These are phyloP conservation scores for Dryas integrifolia DNA, from an alignment of 331 rosid genomes.

Conservation along the genomic window DNA sequence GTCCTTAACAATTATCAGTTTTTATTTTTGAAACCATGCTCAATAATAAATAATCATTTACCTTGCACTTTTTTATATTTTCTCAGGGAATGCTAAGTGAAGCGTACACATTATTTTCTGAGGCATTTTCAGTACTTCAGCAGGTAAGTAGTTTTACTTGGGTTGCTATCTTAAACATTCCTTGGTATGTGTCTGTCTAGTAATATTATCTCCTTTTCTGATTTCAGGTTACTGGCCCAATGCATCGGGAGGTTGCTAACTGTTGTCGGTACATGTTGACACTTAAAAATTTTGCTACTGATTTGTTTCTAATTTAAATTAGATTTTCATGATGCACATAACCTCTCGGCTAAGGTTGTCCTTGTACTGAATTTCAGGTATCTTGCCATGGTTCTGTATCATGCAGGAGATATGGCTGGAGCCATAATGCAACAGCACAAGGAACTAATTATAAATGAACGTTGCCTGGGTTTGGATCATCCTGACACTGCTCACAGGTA, in stretches of 20 bases:
- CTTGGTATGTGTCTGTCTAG: background rate
- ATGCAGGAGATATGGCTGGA: slow-evolving; percentile 98
- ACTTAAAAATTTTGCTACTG: background rate
- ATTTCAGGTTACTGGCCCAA: slow-evolving; percentile 92
- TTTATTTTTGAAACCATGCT: background rate
- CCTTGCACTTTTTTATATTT: background rate
- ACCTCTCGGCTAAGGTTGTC: background rate
- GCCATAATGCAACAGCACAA: slow-evolving; percentile 97
- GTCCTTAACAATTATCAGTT: background rate
- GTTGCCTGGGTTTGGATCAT: slow-evolving; percentile 94
- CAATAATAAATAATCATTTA: background rate
- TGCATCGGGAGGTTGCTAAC: slow-evolving; percentile 99
- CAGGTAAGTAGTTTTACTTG: slow-evolving; percentile 56
- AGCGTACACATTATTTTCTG: slow-evolving; percentile 89
- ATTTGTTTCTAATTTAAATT: slow-evolving; percentile 21
- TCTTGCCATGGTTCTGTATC: slow-evolving; percentile 98
- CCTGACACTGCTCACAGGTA: slow-evolving; percentile 99
- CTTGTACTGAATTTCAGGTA: slow-evolving; percentile 60
- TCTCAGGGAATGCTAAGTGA: slow-evolving; percentile 96
- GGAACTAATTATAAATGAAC: slow-evolving; percentile 93
- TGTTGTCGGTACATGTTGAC: slow-evolving; percentile 72
- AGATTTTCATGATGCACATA: background rate
- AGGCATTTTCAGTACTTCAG: slow-evolving; percentile 93
- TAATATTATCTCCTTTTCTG: slow-evolving; percentile 21
- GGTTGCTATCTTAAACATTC: slow-evolving; percentile 17